Evolutionary conservation across 371 early-diverging fungal genomes (phyloP), one percentile per base, ranked within the genome.

Genomic region (Globomyces sp.): DNA sequence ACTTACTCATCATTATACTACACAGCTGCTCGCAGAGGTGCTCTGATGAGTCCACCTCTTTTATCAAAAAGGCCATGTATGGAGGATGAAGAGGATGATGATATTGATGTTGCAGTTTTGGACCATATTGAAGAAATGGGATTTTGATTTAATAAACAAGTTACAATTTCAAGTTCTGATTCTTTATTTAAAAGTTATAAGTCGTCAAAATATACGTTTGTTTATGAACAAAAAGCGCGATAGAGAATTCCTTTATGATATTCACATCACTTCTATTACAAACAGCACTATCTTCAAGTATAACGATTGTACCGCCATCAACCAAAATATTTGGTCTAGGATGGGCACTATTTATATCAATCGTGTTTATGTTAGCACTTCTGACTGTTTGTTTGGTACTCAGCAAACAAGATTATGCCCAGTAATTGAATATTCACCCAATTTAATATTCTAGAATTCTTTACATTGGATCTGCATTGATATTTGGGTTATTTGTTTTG

Each of bases 61-160:
- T 43, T 70, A 42, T 70, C 75, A 5, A 73, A 62, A 58, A 44
- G 81, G 55, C 81, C 81, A 4, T 62, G 59, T 51, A 43, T 78
- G 68, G 67, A 57, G 67, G 78, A 78, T 47, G 75, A 72, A 13
- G 81, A 81, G 62, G 68, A 63, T 45, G 81, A 81, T 58, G 81
- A 81, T 47, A 76, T 81, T 58, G 81, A 81, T 63, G 62, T 70
- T 9, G 79, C 77, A 1, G 81, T 81, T 5, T 48, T 79, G 55
- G 79, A 81, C 50, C 76, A 79, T 67, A 71, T 81, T 36, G 70
- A 58, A 11, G 81, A 76, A 57, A 64, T 65, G 67, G 79, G 79
- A 10, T 58, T 43, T 45, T 58, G 41, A 58, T 58, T 43, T 13
- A 6, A 39, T 37, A 37, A 37, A 13, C 40, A 55, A 13, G 1